phyloP scores from a whole-genome alignment of 2,329 filamentous ascomycete species.

The Nothophaeocryptopus gaeumannii region DNA sequence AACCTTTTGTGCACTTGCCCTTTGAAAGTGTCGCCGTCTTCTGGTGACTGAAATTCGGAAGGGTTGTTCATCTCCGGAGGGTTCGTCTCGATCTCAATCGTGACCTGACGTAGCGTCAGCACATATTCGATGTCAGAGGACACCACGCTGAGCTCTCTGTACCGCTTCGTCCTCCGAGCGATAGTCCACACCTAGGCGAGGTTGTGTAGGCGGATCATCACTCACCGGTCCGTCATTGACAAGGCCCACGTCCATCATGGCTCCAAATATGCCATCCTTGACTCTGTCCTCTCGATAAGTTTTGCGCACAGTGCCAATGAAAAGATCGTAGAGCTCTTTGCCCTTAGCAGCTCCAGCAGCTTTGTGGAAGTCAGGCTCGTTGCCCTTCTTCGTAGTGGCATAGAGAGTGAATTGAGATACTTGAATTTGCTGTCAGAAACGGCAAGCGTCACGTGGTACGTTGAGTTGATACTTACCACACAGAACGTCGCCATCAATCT shows the following conservation, averaged over 20 bases:
- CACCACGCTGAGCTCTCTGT: conserved; percentile 28
- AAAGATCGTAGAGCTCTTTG: conserved; percentile 76
- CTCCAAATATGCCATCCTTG: conserved; percentile 94
- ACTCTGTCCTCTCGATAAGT: conserved; percentile 72
- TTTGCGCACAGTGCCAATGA: conserved; percentile 71
- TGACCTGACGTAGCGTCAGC: conserved; percentile 40
- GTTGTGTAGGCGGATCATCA: conserved; percentile 29
- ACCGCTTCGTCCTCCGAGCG: conserved; percentile 57
- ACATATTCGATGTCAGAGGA: neutral
- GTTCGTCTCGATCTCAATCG: conserved; percentile 48
- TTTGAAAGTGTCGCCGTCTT: conserved; percentile 31
- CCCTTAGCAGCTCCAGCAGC: conserved; percentile 77
- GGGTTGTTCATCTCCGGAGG: conserved; percentile 42
- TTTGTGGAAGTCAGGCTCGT: conserved; percentile 91
- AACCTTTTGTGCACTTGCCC: conserved; percentile 36
- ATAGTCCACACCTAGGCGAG: conserved; percentile 46
- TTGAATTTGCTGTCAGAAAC: conserved; percentile 37
- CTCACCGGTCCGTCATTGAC: conserved; percentile 80
- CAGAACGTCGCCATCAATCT: conserved; percentile 88
- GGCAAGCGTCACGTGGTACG: conserved; percentile 2
- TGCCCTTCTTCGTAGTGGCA: conserved; percentile 91
- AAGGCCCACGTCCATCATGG: conserved; percentile 96
- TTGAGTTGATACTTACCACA: conserved; percentile 63
- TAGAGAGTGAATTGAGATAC: conserved; percentile 96
- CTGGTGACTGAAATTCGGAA: conserved; percentile 27